These are phyloP conservation scores for Phytophthora podocarpi DNA, from an alignment of 352 stramenopile species.

Conservation along the genomic window DNA sequence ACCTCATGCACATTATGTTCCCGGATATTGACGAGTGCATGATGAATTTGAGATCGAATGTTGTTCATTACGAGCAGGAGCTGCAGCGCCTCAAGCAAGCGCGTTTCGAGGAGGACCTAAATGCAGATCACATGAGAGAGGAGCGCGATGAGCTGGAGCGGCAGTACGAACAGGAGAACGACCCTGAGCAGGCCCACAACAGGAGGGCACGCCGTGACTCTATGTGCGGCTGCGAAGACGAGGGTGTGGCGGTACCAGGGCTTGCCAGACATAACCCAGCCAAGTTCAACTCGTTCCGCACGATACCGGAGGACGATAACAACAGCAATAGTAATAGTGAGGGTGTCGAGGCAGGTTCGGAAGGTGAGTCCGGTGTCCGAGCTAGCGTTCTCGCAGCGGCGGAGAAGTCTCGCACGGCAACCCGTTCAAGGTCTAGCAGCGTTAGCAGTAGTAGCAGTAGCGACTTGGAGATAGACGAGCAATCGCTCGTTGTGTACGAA, in stretches of 20 bases:
- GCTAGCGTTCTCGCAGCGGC: constrained; percentile 30
- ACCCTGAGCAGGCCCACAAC: constrained; percentile 11
- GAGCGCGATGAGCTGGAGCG: constrained; percentile 29
- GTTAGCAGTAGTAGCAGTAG: constrained; percentile 35
- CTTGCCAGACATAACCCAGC: constrained; percentile 74
- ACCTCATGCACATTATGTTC: constrained; percentile 79
- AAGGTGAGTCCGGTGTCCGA: constrained; percentile 19
- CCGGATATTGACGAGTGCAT: constrained; percentile 70
- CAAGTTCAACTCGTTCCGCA: constrained; percentile 87
- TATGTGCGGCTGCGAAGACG: constrained; percentile 50
- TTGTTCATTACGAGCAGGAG: constrained; percentile 84
- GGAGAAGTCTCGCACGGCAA: constrained; percentile 24
- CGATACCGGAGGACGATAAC: constrained; percentile 51
- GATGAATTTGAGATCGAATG: constrained; percentile 71
- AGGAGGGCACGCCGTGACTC: constrained; percentile 38
- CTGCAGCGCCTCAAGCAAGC: constrained; percentile 65
- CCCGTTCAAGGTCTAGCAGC: constrained; percentile 26
- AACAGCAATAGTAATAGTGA: constrained; percentile 43
- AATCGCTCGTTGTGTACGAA: constrained; percentile 42
- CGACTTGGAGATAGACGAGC: constrained; percentile 36
- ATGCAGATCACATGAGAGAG: constrained; percentile 19
- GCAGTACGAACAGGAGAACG: constrained; percentile 24
- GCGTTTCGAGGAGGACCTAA: constrained; percentile 19
- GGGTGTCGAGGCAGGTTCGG: constrained; percentile 24
- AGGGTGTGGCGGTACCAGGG: constrained; percentile 78